Percentiles rank a stretch among this genome's conserved stretches.
phyloP scores from a whole-genome alignment of 306 rosid species.

The Notholithocarpus densiflorus region DNA sequence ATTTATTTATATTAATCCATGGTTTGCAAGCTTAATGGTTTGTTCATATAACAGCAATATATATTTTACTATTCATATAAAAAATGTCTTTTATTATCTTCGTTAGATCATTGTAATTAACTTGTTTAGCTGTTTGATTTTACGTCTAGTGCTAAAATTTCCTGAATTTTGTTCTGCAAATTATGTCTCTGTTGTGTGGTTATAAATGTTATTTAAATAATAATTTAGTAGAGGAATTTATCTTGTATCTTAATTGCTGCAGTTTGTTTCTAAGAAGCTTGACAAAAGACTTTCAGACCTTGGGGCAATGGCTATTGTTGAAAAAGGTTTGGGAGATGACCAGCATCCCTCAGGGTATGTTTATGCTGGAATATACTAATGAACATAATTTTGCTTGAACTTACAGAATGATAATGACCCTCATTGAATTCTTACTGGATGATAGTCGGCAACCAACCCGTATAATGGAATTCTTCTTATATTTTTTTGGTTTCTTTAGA shows the following conservation, averaged over 20 bases:
- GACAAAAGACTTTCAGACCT: slow-evolving; percentile 85
- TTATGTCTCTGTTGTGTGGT: not conserved
- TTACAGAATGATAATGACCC: slow-evolving; percentile 9
- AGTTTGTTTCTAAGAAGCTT: slow-evolving; percentile 97
- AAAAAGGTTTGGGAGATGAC: slow-evolving; percentile 92
- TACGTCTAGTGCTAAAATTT: not conserved
- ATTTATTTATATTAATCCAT: not conserved
- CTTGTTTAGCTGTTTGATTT: not conserved
- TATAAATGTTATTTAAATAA: not conserved
- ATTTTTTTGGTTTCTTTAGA: not conserved
- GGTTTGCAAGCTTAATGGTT: not conserved
- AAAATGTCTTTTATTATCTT: not conserved
- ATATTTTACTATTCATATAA: not conserved
- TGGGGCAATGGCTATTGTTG: slow-evolving; percentile 66
- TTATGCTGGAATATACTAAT: not conserved
- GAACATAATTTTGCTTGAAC: slow-evolving; percentile 13
- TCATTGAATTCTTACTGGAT: not conserved
- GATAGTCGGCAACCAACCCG: too few relatives aligned
- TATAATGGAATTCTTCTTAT: not conserved
- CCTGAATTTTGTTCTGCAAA: not conserved
- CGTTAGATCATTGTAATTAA: not conserved
- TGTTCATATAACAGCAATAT: not conserved
- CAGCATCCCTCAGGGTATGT: slow-evolving; percentile 92
- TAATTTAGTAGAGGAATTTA: not conserved
- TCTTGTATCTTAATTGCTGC: slow-evolving; percentile 22